Conservation (phyloP, 352 stramenopile genomes). For the Phytophthora fragariae region DNA sequence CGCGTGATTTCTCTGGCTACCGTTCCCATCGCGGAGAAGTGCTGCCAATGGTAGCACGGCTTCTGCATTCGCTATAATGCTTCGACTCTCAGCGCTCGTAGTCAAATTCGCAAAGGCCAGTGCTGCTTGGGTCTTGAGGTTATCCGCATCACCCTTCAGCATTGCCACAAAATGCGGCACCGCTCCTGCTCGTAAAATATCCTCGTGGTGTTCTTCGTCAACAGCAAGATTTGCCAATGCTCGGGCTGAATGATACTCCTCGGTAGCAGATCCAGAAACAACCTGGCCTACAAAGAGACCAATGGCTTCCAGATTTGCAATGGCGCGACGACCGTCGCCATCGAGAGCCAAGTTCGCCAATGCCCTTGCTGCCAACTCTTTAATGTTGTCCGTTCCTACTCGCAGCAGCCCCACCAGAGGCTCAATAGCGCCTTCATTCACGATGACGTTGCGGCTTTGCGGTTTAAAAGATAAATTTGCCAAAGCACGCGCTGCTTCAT, state of each 20-base stretch:
- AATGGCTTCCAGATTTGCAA: not conserved
- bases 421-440: not conserved
- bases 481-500: not conserved
- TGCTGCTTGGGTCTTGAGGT: not conserved
- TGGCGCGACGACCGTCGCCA: not conserved
- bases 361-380: not conserved
- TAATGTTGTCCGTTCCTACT: not conserved
- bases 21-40: not conserved
- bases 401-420: not conserved
- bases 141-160: not conserved
- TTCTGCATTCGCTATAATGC: not conserved
- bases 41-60: not conserved
- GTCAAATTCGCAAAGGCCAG: not conserved
- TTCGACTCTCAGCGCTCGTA: not conserved
- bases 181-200: not conserved
- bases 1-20: not conserved
- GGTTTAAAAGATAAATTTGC: not conserved
- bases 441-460: not conserved
- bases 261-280: not conserved
- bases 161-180: not conserved
- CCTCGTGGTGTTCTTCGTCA: not conserved
- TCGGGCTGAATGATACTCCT: not conserved
- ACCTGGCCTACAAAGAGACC: not conserved
- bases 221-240: not conserved
- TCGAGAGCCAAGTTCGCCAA: not conserved